A percentile compares a stretch with the other conserved stretches of the same genome.
phyloP scores from a whole-genome alignment of 202 grass and related monocot species.

The Zoysia matrella region DNA sequence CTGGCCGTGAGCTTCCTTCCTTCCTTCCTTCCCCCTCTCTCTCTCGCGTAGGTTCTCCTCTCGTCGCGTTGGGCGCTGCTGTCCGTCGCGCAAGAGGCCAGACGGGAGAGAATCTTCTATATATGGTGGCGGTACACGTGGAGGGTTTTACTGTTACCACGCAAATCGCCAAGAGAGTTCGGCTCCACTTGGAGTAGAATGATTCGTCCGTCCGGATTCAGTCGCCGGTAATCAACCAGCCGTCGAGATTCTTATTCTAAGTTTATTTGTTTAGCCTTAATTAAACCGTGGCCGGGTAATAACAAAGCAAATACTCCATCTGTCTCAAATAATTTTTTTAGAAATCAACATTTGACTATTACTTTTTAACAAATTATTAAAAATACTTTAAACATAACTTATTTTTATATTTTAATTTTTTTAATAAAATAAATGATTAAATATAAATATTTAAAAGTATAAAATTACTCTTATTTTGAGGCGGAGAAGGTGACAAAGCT shows the following conservation, averaged over 20 bases:
- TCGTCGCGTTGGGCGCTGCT: not conserved
- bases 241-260: slow-evolving; percentile 21
- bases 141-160: slow-evolving; percentile 15
- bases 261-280: not conserved
- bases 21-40: not conserved
- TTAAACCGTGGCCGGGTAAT: too few species aligned
- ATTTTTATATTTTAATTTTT: too few species aligned
- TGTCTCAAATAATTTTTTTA: too few species aligned
- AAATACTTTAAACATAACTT: too few species aligned
- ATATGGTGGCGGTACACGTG: slow-evolving; percentile 30
- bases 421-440: too few species aligned
- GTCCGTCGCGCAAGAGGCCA: not conserved
- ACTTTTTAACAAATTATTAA: too few species aligned
- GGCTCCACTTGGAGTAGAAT: not conserved
- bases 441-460: too few species aligned
- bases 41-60: not conserved
- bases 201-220: slow-evolving; percentile 27
- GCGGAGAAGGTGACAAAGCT: too few species aligned
- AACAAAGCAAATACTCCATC: too few species aligned
- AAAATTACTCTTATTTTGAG: too few species aligned
- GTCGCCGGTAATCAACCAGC: slow-evolving; percentile 17
- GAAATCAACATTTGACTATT: too few species aligned
- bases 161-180: not conserved
- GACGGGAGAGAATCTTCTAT: not conserved
- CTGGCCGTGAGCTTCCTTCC: not conserved